Conservation (phyloP, 2,329 filamentous ascomycete genomes). For the Eutypa lata region DNA sequence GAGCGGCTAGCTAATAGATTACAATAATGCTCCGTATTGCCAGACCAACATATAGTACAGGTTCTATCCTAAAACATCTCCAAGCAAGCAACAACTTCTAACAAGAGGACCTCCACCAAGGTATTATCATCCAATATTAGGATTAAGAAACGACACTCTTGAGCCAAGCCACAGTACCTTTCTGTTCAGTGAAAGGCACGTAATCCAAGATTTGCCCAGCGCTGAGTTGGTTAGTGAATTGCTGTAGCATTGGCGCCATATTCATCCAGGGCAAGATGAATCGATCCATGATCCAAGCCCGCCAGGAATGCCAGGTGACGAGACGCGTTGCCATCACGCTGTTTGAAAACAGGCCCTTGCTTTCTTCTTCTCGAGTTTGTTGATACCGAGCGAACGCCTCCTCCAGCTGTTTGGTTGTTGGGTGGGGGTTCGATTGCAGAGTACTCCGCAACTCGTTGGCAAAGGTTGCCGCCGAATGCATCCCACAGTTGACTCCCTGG, state of each 20-base stretch:
- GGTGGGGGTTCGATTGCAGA: slow-evolving; percentile 2
- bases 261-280: slow-evolving; percentile 1
- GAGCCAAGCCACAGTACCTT: slow-evolving; percentile 13
- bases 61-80: too few relatives aligned
- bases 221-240: slow-evolving; percentile 1
- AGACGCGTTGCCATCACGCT: neutral
- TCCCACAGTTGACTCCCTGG: slow-evolving; percentile 10
- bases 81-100: too few relatives aligned
- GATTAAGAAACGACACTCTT: neutral
- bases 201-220: slow-evolving; percentile 14
- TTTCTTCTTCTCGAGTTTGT: neutral
- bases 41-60: too few relatives aligned
- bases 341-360: neutral
- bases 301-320: slow-evolving; percentile 6
- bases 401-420: slow-evolving; percentile 8
- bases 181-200: slow-evolving; percentile 13
- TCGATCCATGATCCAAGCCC: slow-evolving; percentile 5
- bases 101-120: too few relatives aligned
- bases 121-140: too few relatives aligned
- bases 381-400: slow-evolving; percentile 14
- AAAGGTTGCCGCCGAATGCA: slow-evolving; percentile 10
- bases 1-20: too few relatives aligned
- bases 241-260: neutral
- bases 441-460: slow-evolving; percentile 13
- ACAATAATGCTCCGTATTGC: too few relatives aligned